Evolutionary conservation across 73 alveolate genomes (phyloP).

Genomic region (Blepharisma stoltei): DNA sequence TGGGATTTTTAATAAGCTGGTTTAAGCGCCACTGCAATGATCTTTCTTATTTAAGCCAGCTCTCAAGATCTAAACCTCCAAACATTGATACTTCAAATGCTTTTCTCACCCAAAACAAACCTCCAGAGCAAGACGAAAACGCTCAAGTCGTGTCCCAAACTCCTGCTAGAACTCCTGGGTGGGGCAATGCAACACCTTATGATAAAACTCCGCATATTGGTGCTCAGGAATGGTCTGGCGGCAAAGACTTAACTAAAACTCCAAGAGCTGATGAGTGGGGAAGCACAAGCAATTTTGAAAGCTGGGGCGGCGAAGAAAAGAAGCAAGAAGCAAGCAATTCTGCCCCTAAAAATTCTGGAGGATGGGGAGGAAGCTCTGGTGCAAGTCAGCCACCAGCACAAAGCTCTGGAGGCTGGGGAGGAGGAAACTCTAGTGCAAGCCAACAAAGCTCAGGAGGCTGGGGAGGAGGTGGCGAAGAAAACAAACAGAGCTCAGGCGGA

Average conservation of each 20-base stretch:
- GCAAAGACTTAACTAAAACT: slow-evolving; percentile 20
- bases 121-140: too few species aligned
- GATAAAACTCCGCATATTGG: slow-evolving; percentile 28
- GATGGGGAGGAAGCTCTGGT: not conserved
- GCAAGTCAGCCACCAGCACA: not conserved
- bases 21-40: slow-evolving; percentile 37
- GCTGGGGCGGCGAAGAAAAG: slow-evolving; percentile 6
- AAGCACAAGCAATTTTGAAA: slow-evolving; percentile 13
- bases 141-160: too few species aligned
- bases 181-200: slow-evolving; percentile 18
- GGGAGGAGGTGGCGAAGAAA: not conserved
- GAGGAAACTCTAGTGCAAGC: not conserved
- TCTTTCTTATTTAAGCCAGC: not conserved
- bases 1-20: slow-evolving; percentile 36
- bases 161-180: slow-evolving; percentile 15
- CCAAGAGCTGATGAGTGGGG: slow-evolving; percentile 38
- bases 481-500: not conserved
- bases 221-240: slow-evolving; percentile 31
- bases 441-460: slow-evolving; percentile 11
- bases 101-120: not conserved
- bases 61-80: slow-evolving; percentile 23
- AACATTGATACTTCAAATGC: not conserved
- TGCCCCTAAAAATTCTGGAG: not conserved
- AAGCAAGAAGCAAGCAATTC: not conserved
- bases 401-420: not conserved